Evolutionary conservation across 805 yeast genomes (phyloP), one percentile per base, ranked within the genome.

Genomic region (Candida tallmaniae): DNA sequence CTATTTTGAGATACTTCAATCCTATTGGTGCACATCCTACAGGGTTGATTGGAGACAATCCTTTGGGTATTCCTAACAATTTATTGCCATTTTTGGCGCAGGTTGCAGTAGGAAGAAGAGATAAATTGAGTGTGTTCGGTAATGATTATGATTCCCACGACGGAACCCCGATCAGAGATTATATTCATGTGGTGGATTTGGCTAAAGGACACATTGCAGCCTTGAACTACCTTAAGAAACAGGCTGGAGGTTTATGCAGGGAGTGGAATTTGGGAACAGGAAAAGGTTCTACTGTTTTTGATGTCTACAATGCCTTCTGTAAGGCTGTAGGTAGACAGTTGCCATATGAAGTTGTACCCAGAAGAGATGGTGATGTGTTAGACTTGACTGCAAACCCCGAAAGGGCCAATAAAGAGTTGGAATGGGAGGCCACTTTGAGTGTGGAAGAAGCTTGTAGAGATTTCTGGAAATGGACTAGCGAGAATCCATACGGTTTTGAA

Each of bases 191-290:
- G 11, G 76, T 81, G 37, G 95, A 84, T 52, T 72, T 84, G 40
- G 88, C 90, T 6, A 65, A 66, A 46, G 95, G 90, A 32, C 93
- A 84, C 47, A 62, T 83, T 38, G 76, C 87, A 19, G 87, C 90
- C 3, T 62, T 84, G 45, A 60, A 70, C 29, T 77, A 78, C 52
- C 65, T 84, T 32, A 45, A 47, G n/a, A 40, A 40, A 4, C 29
- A 52, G 16, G 42, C 47, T 6, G 44, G 53, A 12, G 85, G 84
- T 6, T 61, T 76, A 34, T 78, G 71, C 49, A 70, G 88, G 35
- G 90, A 77, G 53, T 84, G 93, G 93, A 84, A 84, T 52, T 70
- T 84, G 38, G 94, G 94, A 27, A 77, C 89, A 10, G 94, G 94
- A 20, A 73, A 62, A 17, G 94, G 94, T n/a, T 66, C 80, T 8